Conservation (phyloP, 805 yeast species). For the Saturnispora silvae region DNA sequence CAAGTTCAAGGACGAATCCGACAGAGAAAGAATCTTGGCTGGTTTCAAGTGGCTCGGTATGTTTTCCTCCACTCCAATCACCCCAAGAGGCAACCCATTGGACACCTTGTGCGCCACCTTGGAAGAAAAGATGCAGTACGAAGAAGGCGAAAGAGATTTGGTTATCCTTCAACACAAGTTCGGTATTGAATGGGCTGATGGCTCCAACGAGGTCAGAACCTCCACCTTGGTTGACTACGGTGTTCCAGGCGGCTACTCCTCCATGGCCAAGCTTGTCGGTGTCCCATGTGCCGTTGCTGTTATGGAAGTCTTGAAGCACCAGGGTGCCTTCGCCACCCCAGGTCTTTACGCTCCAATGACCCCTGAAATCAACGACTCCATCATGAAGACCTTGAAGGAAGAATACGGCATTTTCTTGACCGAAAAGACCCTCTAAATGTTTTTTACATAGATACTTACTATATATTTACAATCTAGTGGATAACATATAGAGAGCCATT, state of each 20-base stretch:
- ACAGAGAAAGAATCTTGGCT: conserved; percentile 73
- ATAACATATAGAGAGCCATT: too few relatives aligned
- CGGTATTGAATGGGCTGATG: conserved; percentile 95
- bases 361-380: conserved; percentile 81
- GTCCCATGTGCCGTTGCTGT: conserved; percentile 97
- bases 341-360: conserved; percentile 92
- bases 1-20: conserved; percentile 67
- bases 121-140: conserved; percentile 93
- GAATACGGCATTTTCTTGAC: conserved; percentile 77
- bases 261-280: conserved; percentile 98
- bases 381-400: conserved; percentile 85
- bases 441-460: not conserved
- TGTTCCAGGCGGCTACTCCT: conserved; percentile 83
- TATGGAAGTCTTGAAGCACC: conserved; percentile 58
- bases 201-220: conserved; percentile 82
- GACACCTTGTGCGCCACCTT: conserved; percentile 95
- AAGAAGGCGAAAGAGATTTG: conserved; percentile 88
- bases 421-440: conserved; percentile 60
- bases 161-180: conserved; percentile 96
- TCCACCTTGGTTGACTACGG: conserved; percentile 94
- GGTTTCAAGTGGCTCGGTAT: conserved; percentile 94
- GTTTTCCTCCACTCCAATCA: conserved; percentile 63
- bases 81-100: conserved; percentile 87
- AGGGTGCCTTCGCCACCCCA: conserved; percentile 59
- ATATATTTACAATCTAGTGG: too few relatives aligned